A percentile compares a stretch with the other conserved stretches of the same genome.
Evolutionary conservation across 306 rosid species (phyloP).

Genomic region (Dryas drummondii): DNA sequence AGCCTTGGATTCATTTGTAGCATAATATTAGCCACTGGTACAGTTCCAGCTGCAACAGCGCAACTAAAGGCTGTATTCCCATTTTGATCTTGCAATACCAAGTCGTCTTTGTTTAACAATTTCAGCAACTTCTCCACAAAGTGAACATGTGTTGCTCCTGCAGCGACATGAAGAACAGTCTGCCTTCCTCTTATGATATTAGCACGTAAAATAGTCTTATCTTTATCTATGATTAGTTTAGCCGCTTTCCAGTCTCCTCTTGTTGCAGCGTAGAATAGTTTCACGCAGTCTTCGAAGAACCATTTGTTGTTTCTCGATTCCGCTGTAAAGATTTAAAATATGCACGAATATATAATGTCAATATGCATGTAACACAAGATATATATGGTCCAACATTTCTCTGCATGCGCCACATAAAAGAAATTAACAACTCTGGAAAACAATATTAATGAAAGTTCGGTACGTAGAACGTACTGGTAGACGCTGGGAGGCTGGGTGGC

Average conservation of each 20-base stretch:
- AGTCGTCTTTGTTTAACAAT: not conserved
- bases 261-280: not conserved
- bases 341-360: too few relatives aligned
- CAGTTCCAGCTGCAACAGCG: slow-evolving; percentile 14
- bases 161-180: slow-evolving; percentile 13
- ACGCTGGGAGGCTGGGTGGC: too few relatives aligned
- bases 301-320: not conserved
- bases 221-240: not conserved
- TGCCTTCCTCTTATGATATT: not conserved
- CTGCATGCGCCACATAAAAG: too few relatives aligned
- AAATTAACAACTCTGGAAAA: too few relatives aligned
- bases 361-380: too few relatives aligned
- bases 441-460: too few relatives aligned
- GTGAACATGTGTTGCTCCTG: not conserved
- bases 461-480: too few relatives aligned
- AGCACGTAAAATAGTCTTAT: not conserved
- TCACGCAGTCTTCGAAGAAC: not conserved
- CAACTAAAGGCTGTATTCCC: slow-evolving; percentile 5
- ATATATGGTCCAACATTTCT: too few relatives aligned
- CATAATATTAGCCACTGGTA: slow-evolving; percentile 12
- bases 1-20: not conserved
- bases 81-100: not conserved
- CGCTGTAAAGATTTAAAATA: not conserved
- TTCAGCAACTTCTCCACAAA: slow-evolving; percentile 14
- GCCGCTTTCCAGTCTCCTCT: slow-evolving; percentile 8